These are phyloP conservation scores for Botrytis squamosa DNA, from an alignment of 2,329 filamentous ascomycete genomes.

Conservation along the genomic window DNA sequence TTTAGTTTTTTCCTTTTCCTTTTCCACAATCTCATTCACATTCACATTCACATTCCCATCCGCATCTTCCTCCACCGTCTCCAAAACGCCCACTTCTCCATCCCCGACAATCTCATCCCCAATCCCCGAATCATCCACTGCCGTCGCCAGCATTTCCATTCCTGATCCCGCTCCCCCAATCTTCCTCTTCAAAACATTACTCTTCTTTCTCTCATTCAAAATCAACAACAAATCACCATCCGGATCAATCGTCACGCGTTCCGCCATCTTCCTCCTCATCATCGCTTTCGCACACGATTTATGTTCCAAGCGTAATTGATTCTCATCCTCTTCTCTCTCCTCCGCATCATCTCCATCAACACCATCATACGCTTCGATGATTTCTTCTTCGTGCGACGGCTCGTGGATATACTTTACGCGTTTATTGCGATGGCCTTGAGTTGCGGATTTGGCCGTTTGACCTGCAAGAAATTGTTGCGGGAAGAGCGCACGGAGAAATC, in stretches of 20 bases:
- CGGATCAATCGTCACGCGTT: constrained; percentile 8
- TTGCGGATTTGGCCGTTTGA: background rate
- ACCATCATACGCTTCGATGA: background rate
- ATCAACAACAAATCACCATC: constrained; percentile 16
- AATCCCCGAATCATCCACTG: constrained; percentile 15
- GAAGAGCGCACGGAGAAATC: constrained; percentile 18
- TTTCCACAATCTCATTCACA: background rate
- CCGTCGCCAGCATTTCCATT: background rate
- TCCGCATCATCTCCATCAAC: background rate
- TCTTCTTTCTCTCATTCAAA: background rate
- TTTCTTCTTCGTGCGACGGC: background rate
- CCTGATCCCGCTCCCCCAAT: background rate
- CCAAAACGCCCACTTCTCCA: background rate
- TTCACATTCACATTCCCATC: background rate
- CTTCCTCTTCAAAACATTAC: background rate
- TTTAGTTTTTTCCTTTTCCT: background rate
- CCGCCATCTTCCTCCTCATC: constrained; percentile 10
- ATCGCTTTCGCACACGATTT: background rate
- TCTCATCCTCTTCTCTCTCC: background rate
- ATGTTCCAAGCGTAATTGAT: constrained; percentile 14
- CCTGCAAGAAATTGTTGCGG: constrained; percentile 12
- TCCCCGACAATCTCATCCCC: background rate
- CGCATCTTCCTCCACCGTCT: background rate
- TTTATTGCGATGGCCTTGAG: constrained; percentile 10
- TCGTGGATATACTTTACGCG: constrained; percentile 12